Evolutionary conservation across 1,284 basidiomycete species (phyloP).

Genomic region (Stereum hirsutum): DNA sequence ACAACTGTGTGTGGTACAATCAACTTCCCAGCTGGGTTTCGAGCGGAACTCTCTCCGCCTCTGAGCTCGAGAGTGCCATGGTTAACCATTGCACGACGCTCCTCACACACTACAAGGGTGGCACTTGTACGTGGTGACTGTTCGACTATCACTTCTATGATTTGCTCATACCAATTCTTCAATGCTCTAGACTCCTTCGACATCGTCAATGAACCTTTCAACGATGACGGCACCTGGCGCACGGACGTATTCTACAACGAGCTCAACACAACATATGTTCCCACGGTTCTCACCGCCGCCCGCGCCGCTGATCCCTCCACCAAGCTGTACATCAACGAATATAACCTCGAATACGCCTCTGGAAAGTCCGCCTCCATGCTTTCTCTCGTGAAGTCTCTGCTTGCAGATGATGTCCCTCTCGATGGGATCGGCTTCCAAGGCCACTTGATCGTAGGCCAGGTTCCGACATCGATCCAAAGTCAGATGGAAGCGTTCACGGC

Average conservation of each 20-base stretch:
- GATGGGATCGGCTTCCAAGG: slow-evolving; percentile 41
- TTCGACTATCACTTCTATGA: background rate
- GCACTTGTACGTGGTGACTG: slow-evolving; percentile 28
- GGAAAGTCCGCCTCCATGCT: slow-evolving; percentile 36
- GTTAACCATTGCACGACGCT: slow-evolving; percentile 36
- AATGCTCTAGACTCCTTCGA: slow-evolving; percentile 21
- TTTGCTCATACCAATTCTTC: background rate
- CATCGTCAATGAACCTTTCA: slow-evolving; percentile 41
- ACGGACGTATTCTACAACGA: slow-evolving; percentile 37
- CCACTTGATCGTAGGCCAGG: slow-evolving; percentile 41
- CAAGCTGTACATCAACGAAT: slow-evolving; percentile 42
- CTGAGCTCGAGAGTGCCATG: slow-evolving; percentile 33
- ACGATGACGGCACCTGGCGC: slow-evolving; percentile 48
- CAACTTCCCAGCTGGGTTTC: slow-evolving; percentile 45
- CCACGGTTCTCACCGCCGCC: slow-evolving; percentile 34
- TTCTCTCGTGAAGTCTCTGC: slow-evolving; percentile 33
- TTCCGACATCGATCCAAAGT: slow-evolving; percentile 27
- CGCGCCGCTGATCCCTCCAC: slow-evolving; percentile 34
- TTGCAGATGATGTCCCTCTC: slow-evolving; percentile 31
- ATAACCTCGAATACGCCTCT: slow-evolving; percentile 33
- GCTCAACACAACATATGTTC: slow-evolving; percentile 32
- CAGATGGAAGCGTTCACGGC: slow-evolving; percentile 36
- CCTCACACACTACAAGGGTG: slow-evolving; percentile 41
- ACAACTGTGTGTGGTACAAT: slow-evolving; percentile 48
- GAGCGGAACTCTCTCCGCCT: slow-evolving; percentile 29